These are phyloP conservation scores for Ambispora gerdemannii DNA, from an alignment of 192 early-diverging fungal species.

Conservation along the genomic window DNA sequence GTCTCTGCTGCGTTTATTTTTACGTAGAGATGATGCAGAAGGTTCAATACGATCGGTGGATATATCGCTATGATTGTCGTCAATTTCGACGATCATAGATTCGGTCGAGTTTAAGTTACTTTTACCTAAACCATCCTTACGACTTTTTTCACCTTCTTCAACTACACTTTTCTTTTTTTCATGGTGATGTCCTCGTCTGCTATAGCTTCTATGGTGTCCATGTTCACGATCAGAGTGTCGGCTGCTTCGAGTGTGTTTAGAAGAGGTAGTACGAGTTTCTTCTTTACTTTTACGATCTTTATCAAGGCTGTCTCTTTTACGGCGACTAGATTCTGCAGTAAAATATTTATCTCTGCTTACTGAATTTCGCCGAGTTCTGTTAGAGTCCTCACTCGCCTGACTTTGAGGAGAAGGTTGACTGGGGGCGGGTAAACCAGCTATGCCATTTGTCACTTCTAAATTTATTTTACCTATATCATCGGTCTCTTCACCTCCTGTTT, in stretches of 20 bases:
- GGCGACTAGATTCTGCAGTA: background rate
- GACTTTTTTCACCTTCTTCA: conserved; percentile 29
- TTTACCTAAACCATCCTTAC: conserved; percentile 46
- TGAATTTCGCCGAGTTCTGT: conserved; percentile 17
- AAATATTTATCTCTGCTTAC: conserved; percentile 11
- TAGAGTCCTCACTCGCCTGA: conserved; percentile 23
- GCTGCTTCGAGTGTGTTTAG: conserved; percentile 17
- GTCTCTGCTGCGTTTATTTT: conserved; percentile 33
- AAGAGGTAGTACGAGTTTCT: conserved; percentile 2
- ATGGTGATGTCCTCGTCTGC: conserved; percentile 7
- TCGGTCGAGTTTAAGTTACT: conserved; percentile 35
- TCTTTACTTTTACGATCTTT: background rate
- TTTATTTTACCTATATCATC: conserved; percentile 19
- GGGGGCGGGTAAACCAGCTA: conserved; percentile 21
- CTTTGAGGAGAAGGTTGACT: conserved; percentile 26
- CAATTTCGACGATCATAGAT: conserved; percentile 37
- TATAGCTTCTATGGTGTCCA: conserved; percentile 27
- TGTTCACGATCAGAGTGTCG: conserved; percentile 19
- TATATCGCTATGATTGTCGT: conserved; percentile 44
- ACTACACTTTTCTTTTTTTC: conserved; percentile 8
- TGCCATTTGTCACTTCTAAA: conserved; percentile 25
- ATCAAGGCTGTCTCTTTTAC: background rate
- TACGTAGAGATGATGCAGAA: conserved; percentile 30
- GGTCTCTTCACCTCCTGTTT: conserved; percentile 8
- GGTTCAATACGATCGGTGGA: conserved; percentile 38